A percentile compares a stretch with the other conserved stretches of the same genome.
These are phyloP conservation scores for Pythium myriotylum DNA, from an alignment of 352 stramenopile genomes.

Conservation along the genomic window DNA sequence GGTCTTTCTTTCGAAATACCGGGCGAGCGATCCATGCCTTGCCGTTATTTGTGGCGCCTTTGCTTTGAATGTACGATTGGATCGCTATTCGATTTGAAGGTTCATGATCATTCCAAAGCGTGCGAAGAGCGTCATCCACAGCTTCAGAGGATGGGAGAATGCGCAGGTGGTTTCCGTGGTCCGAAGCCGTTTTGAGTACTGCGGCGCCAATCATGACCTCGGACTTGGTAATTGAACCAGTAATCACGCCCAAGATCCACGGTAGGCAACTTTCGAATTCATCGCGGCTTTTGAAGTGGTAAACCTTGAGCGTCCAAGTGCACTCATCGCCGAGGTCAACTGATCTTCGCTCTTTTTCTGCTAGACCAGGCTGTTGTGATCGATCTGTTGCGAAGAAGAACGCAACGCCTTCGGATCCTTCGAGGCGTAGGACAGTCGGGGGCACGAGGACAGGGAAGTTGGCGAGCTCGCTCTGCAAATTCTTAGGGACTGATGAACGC, in stretches of 20 bases:
- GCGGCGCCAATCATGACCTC: not conserved
- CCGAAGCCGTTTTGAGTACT: not conserved
- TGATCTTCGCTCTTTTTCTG: constrained; percentile 11
- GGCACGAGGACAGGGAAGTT: constrained; percentile 33
- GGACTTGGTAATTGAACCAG: not conserved
- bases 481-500: not conserved
- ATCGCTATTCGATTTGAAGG: constrained; percentile 27
- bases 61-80: constrained; percentile 52
- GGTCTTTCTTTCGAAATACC: constrained; percentile 58
- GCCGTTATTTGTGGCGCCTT: constrained; percentile 3
- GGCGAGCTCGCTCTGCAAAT: constrained; percentile 14
- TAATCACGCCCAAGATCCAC: constrained; percentile 17
- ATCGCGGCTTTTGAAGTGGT: constrained; percentile 8
- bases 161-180: not conserved
- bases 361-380: too few species aligned
- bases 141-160: not conserved
- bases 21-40: constrained; percentile 61
- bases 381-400: constrained; percentile 23
- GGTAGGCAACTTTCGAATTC: constrained; percentile 16
- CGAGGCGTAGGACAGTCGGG: constrained; percentile 23
- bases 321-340: not conserved
- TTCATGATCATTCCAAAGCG: not conserved
- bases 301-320: constrained; percentile 20
- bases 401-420: not conserved
- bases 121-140: constrained; percentile 1